Conservation (phyloP, 2,329 filamentous ascomycete genomes). For the Colletotrichum camelliae region DNA sequence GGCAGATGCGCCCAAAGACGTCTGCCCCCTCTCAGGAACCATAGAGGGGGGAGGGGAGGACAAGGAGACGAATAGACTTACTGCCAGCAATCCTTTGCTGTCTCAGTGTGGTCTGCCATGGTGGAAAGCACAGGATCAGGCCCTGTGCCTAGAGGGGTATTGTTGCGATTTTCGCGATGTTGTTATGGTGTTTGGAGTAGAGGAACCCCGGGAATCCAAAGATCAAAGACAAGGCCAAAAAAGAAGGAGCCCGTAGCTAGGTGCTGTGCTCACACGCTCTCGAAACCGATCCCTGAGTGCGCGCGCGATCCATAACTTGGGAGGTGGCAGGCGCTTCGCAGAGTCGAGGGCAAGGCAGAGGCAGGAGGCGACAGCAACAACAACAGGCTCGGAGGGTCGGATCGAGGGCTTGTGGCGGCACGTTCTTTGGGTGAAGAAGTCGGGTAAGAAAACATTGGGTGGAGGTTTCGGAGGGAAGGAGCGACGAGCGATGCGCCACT, state of each 20-base stretch:
- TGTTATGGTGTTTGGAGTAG: slow-evolving; percentile 15
- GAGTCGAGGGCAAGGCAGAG: background rate
- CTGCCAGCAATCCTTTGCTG: slow-evolving; percentile 44
- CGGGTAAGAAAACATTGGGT: slow-evolving; percentile 23
- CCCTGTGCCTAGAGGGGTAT: background rate
- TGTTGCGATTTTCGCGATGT: slow-evolving; percentile 13
- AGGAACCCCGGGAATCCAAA: slow-evolving; percentile 9
- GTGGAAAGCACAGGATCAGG: background rate
- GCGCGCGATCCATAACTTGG: slow-evolving; percentile 38
- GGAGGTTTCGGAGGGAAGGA: slow-evolving; percentile 5
- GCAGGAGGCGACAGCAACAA: background rate
- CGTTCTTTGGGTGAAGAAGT: slow-evolving; percentile 17
- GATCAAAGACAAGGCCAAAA: background rate
- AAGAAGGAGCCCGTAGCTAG: slow-evolving; percentile 27
- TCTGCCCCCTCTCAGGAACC: background rate
- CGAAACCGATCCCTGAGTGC: slow-evolving; percentile 25
- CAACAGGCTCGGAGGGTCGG: background rate
- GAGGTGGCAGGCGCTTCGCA: background rate
- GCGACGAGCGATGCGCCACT: slow-evolving; percentile 21
- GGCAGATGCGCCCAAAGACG: background rate
- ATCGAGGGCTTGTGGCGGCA: slow-evolving; percentile 20
- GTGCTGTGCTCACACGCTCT: slow-evolving; percentile 33
- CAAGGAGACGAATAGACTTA: slow-evolving; percentile 31
- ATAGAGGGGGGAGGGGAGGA: background rate
- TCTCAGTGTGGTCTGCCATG: slow-evolving; percentile 16